Evolutionary conservation across 352 stramenopile genomes (phyloP).

Genomic region (Globisporangium rhizosaccharum): DNA sequence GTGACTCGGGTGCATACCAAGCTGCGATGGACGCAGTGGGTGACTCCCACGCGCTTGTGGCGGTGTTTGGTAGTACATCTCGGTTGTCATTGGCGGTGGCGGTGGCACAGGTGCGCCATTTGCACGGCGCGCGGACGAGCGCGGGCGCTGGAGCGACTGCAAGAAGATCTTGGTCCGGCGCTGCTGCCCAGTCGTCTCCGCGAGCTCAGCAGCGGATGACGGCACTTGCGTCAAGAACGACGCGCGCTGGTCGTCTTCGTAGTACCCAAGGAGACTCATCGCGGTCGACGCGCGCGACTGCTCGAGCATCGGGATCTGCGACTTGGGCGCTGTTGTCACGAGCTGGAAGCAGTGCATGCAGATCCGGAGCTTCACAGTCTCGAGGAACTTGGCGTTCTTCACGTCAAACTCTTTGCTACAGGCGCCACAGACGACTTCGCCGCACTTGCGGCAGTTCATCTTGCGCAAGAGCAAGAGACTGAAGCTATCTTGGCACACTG

Average conservation of each 20-base stretch:
- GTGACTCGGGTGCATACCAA: slow-evolving; percentile 28
- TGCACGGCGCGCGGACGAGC: slow-evolving; percentile 1
- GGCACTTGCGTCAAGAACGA: slow-evolving; percentile 51
- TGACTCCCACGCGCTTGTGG: slow-evolving; percentile 22
- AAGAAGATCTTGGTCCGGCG: slow-evolving; percentile 60
- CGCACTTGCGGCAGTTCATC: slow-evolving; percentile 83
- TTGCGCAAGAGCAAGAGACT: slow-evolving; percentile 77
- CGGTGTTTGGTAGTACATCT: slow-evolving; percentile 23
- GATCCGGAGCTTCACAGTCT: slow-evolving; percentile 74
- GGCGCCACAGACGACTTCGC: slow-evolving; percentile 81
- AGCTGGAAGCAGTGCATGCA: slow-evolving; percentile 83
- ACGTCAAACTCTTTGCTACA: slow-evolving; percentile 83
- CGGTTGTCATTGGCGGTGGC: slow-evolving; percentile 10
- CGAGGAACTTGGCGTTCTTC: slow-evolving; percentile 45
- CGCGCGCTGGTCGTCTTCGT: slow-evolving; percentile 55
- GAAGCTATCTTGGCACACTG: slow-evolving; percentile 81
- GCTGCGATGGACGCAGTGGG: slow-evolving; percentile 25
- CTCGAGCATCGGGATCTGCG: slow-evolving; percentile 40
- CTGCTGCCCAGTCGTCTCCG: slow-evolving; percentile 13
- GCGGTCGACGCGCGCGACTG: slow-evolving; percentile 45
- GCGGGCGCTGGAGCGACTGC: slow-evolving; percentile 53
- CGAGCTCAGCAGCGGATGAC: slow-evolving; percentile 12
- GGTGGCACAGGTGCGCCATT: slow-evolving; percentile 15
- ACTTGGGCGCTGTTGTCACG: slow-evolving; percentile 64
- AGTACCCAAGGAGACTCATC: slow-evolving; percentile 61